Evolutionary conservation across 176 grass and related monocot genomes (phyloP).

Genomic region (Stipa capillata): DNA sequence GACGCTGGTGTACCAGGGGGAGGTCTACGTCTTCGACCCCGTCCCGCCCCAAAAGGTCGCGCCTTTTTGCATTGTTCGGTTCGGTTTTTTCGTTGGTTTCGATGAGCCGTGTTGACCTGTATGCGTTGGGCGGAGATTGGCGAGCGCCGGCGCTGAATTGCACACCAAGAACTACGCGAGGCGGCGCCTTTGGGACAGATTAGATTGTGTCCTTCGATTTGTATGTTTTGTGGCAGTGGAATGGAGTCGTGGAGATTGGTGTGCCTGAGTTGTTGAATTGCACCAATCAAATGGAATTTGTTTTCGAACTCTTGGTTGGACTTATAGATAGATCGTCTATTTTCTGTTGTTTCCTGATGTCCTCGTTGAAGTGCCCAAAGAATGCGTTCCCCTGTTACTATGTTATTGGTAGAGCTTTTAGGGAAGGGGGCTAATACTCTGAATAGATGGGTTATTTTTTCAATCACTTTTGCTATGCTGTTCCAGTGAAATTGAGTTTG

Average conservation of each 20-base stretch:
- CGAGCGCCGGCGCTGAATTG: not conserved
- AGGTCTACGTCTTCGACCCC: conserved; percentile 78
- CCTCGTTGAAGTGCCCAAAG: not conserved
- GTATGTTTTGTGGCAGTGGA: not conserved
- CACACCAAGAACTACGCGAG: not conserved
- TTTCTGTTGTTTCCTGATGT: not conserved
- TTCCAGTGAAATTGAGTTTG: not conserved
- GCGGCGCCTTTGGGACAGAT: not conserved
- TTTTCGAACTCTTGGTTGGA: not conserved
- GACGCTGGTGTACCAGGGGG: conserved; percentile 65
- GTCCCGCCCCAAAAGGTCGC: conserved; percentile 67
- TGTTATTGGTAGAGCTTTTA: not conserved
- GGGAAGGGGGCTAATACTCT: not conserved
- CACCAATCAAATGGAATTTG: not conserved
- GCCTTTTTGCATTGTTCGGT: conserved; percentile 13
- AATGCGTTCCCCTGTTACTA: not conserved
- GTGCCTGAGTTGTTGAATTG: not conserved
- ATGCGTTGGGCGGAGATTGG: not conserved
- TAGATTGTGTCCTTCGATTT: not conserved
- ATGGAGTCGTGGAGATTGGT: not conserved
- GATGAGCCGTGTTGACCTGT: conserved; percentile 11
- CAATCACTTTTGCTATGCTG: not conserved
- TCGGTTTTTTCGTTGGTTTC: not conserved
- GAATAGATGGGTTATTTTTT: not conserved
- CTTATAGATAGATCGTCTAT: not conserved